Base-by-base conservation (phyloP, 306 rosid species). In the Ormosia semicastrata region DNA sequence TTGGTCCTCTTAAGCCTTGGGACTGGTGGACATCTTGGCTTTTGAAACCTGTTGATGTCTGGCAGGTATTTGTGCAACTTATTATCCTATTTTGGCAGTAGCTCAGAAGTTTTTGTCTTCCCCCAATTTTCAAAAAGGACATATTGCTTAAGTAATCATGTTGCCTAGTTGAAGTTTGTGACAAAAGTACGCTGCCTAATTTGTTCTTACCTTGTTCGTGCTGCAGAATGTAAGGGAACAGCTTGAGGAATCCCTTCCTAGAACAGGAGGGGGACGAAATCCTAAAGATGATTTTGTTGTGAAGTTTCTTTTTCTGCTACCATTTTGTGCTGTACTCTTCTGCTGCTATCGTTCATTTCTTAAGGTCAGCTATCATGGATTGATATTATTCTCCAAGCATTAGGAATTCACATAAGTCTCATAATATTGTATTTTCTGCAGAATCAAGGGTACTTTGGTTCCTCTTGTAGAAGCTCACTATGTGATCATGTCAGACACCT, bases 1-100 rank as follows among this genome's bases (percentile, higher is more conserved):
- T 96, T 1, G 99, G 99, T 36, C 99, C 99, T 71, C 94, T 95
- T 64, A 95, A 95, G 84, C 99, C 99, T 81, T 95, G 99, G 99
- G 99, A 95, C 87, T 96, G 99, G 99, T 94, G 97, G 97, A 90
- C 97, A 59, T 90, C 94, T 70, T 94, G 98, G 97, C 93, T 96
- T 74, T 83, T 96, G 91, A 96, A 96, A 79, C 99, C 98, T 37
- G 97, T 96, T 70, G 99, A 93, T 89, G 93, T 89, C 65, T 95
- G 99, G 99, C 98, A 93, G 99, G 99, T 95, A 88, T 66, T 76
- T 81, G 53, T 52, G 47, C 36, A 77, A 73, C 71, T 66, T 66
- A 46, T 24, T 81, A 46, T 53, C 56, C 64, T 73, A 46, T 32
- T 52, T 76, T 67, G 30, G 36, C 50, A 18, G 76, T 66, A 36